Evolutionary conservation across 1,139 yeast species (phyloP).

Genomic region (Hemisphaericaspora xylofermentans): DNA sequence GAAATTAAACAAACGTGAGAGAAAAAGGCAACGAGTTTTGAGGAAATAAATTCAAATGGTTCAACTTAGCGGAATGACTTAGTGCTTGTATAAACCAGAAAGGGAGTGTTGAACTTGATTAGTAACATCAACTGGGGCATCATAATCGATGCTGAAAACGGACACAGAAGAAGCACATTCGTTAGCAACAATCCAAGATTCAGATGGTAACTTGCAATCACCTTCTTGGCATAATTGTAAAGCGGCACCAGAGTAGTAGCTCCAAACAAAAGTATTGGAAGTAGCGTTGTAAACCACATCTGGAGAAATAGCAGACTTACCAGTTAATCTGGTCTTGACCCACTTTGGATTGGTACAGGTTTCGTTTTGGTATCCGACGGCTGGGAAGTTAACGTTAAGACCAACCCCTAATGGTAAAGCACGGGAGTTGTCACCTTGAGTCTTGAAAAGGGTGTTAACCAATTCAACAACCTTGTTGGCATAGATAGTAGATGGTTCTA

Average conservation of each 20-base stretch:
- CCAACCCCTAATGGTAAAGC: conserved; percentile 44
- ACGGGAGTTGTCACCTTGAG: conserved; percentile 30
- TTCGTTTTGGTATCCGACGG: conserved; percentile 37
- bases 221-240: conserved; percentile 32
- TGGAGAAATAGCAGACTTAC: conserved; percentile 29
- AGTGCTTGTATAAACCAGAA: no score
- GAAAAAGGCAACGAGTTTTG: no score
- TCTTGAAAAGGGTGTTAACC: conserved; percentile 31
- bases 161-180: conserved; percentile 38
- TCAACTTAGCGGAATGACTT: no score
- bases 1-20: no score
- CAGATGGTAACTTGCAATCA: conserved; percentile 38
- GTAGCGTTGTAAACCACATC: conserved; percentile 33
- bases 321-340: conserved; percentile 39
- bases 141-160: conserved; percentile 43
- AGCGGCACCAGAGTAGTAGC: conserved; percentile 17
- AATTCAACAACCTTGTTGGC: conserved; percentile 32
- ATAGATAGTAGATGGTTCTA: conserved; percentile 37
- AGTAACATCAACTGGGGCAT: conserved; percentile 24
- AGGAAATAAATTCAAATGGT: no score
- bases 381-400: conserved; percentile 42
- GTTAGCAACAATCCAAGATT: conserved; percentile 24
- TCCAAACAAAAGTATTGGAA: conserved; percentile 22
- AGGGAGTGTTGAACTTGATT: not conserved
- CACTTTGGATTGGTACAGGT: conserved; percentile 35